Base-by-base conservation (phyloP, 2,329 filamentous ascomycete genomes). In the Ascochyta fabae region DNA sequence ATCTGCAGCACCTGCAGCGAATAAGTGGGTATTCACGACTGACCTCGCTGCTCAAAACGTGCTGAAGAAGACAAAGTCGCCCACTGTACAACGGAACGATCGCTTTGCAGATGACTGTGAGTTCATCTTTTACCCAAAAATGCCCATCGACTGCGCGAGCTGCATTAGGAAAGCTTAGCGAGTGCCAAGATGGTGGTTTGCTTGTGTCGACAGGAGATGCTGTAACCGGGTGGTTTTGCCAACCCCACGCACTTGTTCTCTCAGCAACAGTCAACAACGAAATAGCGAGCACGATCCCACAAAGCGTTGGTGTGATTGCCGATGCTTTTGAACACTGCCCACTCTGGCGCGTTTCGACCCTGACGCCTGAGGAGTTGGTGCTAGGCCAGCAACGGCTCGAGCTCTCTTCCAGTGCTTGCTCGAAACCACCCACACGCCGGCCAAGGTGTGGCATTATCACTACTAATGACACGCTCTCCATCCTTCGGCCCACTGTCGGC, bases 371-470 rank as follows among this genome's bases (percentile, higher is more conserved):
- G 53, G 44, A 47, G 31, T 51, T 51, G 49, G 50, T 58, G 48
- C 49, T 51, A 38, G 48, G 44, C 54, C 47, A 51, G 42, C 53
- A 43, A 38, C 24, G 55, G 51, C 53, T 58, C 62, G 41, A 53
- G 51, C 56, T 55, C 31, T 53, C 49, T 47, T 41, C 10, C 51
- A 44, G 44, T 47, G 15, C 56, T 38, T 24, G 45, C 42, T 53
- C 61, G 61, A 67, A 64, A 64, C 64, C 53, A 53, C 53, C 16
- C 55, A 27, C 40, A 61, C 59, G 55, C 64, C 67, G 66, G 71
- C 71, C 70, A 72, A 69, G 69, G 54, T 63, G 35, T 52, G 27
- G 44, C 56, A 59, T 64, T 60, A 60, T 64, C 53, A 36, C 53
- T 38, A 24, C 42, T 56, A 51, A 29, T 22, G 22, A 42, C 38